Base-by-base conservation (phyloP, 345 rosid species). In the Sonneratia alba region DNA sequence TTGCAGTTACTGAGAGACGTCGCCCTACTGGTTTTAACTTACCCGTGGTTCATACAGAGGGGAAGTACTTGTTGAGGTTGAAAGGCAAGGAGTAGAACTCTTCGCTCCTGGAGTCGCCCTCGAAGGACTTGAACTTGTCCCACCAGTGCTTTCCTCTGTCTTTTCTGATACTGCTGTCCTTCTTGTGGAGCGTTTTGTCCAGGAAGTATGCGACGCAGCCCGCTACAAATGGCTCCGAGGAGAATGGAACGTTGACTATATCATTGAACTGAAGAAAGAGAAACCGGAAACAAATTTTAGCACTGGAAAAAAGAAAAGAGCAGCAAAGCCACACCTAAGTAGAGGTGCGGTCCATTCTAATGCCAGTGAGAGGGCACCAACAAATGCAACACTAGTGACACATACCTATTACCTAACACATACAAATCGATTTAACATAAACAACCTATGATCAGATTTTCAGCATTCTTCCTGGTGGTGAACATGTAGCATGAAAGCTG, bases 11-110 rank as follows among this genome's bases (percentile, higher is more conserved):
- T 40, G 43, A 40, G 43, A 40, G 43, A 47, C 51, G 2, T 47
- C 13, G 51, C 51, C 51, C 15, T 47, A 13, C 14, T 4, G 51
- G 51, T 9, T 42, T 47, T 47, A 47, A 47, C 51, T 47, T 8
- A 13, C 15, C 13, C 0, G 15, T 13, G 51, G 51, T 43, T 77
- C 74, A 88, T 65, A 81, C 81, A 42, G 89, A 77, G 15, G 88
- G 91, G 84, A 87, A 90, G 66, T 84, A 79, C 68, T 78, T 83
- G 69, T 87, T 81, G 66, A 90, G 88, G 22, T 76, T 71, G 75
- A 77, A 87, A 16, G 89, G 93, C 22, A 85, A 49, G 65, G 83
- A 85, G 71, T 90, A 85, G 83, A 90, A 88, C 72, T 88, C 96
- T 70, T 90, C 91, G 43, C 79, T 90, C 67, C 91, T 85, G 24